phyloP scores from a whole-genome alignment of 176 grass and related monocot species.

The Phyllostachys edulis region DNA sequence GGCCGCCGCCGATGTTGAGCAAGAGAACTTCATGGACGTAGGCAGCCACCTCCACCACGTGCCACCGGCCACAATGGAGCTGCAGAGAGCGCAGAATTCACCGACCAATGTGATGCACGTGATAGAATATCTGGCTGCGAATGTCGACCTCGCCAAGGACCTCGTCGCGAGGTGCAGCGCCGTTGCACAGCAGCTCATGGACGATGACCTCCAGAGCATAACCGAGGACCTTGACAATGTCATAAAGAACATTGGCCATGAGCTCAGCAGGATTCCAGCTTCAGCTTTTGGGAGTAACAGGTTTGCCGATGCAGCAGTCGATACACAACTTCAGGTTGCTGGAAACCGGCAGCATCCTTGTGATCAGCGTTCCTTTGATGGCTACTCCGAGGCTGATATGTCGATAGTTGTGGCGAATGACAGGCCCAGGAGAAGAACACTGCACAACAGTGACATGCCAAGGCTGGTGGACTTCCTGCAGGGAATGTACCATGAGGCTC shows the following conservation, averaged over 20 bases:
- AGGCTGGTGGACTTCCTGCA: slow-evolving; percentile 64
- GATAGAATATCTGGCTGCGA: slow-evolving; percentile 60
- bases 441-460: slow-evolving; percentile 44
- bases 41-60: slow-evolving; percentile 52
- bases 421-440: slow-evolving; percentile 34
- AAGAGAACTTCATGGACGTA: slow-evolving; percentile 54
- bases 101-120: slow-evolving; percentile 19
- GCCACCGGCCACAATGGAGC: slow-evolving; percentile 23
- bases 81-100: slow-evolving; percentile 33
- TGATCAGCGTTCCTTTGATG: slow-evolving; percentile 16
- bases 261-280: slow-evolving; percentile 60
- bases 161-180: slow-evolving; percentile 47
- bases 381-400: slow-evolving; percentile 11
- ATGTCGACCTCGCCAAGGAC: slow-evolving; percentile 74
- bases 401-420: slow-evolving; percentile 4
- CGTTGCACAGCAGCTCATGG: slow-evolving; percentile 37
- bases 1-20: slow-evolving; percentile 15
- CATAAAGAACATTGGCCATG: slow-evolving; percentile 60
- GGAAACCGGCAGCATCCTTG: slow-evolving; percentile 4
- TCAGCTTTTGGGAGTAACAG: slow-evolving; percentile 43
- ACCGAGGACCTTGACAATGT: slow-evolving; percentile 60
- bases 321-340: slow-evolving; percentile 28
- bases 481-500: slow-evolving; percentile 48
- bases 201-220: slow-evolving; percentile 56
- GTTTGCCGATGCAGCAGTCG: slow-evolving; percentile 21